Evolutionary conservation across 495 filamentous ascomycete species (phyloP).

Genomic region (Podospora pseudoanserina): DNA sequence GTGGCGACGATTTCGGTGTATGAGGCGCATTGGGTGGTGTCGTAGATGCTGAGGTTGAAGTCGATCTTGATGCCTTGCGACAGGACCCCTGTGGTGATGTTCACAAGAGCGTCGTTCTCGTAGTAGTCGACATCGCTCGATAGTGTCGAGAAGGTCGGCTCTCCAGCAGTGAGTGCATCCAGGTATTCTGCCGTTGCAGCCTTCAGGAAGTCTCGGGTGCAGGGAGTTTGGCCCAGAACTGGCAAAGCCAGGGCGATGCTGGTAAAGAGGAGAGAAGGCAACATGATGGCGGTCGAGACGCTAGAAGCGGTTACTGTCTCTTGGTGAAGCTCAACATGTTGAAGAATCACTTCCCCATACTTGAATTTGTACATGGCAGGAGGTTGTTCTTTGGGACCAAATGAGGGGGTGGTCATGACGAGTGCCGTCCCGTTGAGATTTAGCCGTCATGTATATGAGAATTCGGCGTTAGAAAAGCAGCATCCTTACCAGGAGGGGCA

Average conservation of each 20-base stretch:
- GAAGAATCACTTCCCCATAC: neutral
- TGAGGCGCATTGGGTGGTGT: slow-evolving; percentile 43
- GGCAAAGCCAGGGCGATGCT: neutral
- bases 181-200: slow-evolving; percentile 29
- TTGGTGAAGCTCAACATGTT: neutral
- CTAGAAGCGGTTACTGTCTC: neutral
- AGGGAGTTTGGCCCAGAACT: slow-evolving; percentile 7
- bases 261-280: neutral
- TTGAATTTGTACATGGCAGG: neutral
- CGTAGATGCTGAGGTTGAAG: slow-evolving; percentile 44
- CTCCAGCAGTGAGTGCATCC: slow-evolving; percentile 21
- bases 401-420: neutral
- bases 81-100: slow-evolving; percentile 39
- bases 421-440: neutral
- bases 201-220: slow-evolving; percentile 27
- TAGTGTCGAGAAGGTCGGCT: slow-evolving; percentile 16
- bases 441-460: neutral
- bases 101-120: slow-evolving; percentile 35
- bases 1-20: slow-evolving; percentile 47
- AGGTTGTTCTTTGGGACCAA: neutral
- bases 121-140: slow-evolving; percentile 25
- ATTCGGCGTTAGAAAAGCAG: neutral
- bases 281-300: neutral
- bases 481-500: neutral
- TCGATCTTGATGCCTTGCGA: slow-evolving; percentile 41